These are phyloP conservation scores for Lathyrus sativus DNA, from an alignment of 306 rosid species.

Conservation along the genomic window DNA sequence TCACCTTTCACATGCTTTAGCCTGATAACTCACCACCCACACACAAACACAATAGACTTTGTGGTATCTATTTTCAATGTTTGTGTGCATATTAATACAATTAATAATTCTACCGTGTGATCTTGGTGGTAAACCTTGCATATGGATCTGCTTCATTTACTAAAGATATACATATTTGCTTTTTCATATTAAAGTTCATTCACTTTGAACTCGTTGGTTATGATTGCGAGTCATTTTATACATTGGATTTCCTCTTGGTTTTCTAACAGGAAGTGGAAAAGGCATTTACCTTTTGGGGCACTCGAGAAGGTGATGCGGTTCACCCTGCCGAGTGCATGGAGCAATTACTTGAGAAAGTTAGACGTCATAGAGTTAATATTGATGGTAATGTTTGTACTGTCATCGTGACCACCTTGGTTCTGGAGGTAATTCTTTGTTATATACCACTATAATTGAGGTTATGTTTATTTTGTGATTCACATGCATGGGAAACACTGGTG, in stretches of 20 bases:
- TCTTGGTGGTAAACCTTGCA: conserved; percentile 2
- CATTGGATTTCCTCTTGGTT: conserved; percentile 20
- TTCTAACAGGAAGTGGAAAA: conserved; percentile 78
- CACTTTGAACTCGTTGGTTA: conserved; percentile 25
- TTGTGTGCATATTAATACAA: not conserved
- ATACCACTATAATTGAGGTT: not conserved
- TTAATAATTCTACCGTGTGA: not conserved
- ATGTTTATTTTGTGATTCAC: conserved; percentile 7
- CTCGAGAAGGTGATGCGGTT: conserved; percentile 88
- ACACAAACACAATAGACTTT: not conserved
- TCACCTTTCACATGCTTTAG: not conserved
- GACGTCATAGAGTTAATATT: conserved; percentile 89
- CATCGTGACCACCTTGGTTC: conserved; percentile 91
- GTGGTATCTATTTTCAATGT: not conserved
- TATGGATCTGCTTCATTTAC: not conserved
- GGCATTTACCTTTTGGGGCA: conserved; percentile 87
- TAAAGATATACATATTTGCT: not conserved
- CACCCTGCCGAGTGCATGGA: conserved; percentile 99
- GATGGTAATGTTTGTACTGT: conserved; percentile 99
- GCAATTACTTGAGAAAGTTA: conserved; percentile 95
- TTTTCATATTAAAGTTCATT: not conserved
- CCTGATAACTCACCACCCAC: not conserved
- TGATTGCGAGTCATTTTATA: conserved; percentile 7
- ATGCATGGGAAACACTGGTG: not conserved
- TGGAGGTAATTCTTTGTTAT: conserved; percentile 59